Base-by-base conservation (phyloP, 768 basidiomycete genomes). In the Termitomyces sp. region DNA sequence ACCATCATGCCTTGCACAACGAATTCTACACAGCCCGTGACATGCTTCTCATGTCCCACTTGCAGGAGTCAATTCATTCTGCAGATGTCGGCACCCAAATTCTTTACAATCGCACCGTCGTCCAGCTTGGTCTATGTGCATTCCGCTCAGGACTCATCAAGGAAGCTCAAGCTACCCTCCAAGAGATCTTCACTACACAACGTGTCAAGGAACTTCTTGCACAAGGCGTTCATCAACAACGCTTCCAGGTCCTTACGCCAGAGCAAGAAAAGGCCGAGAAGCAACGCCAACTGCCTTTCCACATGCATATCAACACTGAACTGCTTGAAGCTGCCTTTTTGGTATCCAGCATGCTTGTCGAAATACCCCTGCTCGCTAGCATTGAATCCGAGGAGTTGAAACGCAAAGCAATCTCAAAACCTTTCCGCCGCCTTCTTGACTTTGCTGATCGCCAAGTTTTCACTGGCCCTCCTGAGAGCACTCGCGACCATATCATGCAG, bases 301-400 rank as follows among this genome's bases (percentile, higher is more conserved):
- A 99, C 75, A 92, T 98, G 91, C 97, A 99, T 75, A 95, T 98
- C 76, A 99, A 98, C 78, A 94, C 97, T 14, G 97, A 98, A 75
- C 81, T 99, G 9, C 80, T 98, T 59, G 97, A 98, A 74, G 96
- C 96, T 20, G 97, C 94, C 1, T 99, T 98, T 81, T 83, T 99
- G 47, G 95, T 97, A 17, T 96, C 94, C 15, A 98, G 96, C 77
- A 99, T 99, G 97, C 83, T 99, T 42, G 90, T 98, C 43, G 97
- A 98, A 77, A 95, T 99, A 17, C 97, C 97, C 3, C 77, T 98
- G 29, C 79, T 98, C 17, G 97, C 97, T 4, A 94, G 91, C 72
- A 92, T 95, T 63, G 94, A 97, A 65, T 91, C 91, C 2, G 95
- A 98, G 71, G 95, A 97, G 74, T 84, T 88, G 75, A 94, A 89